A percentile compares a stretch with the other conserved stretches of the same genome.
phyloP scores from a whole-genome alignment of 2,329 filamentous ascomycete genomes.

The Pyrenochaeta sp. region DNA sequence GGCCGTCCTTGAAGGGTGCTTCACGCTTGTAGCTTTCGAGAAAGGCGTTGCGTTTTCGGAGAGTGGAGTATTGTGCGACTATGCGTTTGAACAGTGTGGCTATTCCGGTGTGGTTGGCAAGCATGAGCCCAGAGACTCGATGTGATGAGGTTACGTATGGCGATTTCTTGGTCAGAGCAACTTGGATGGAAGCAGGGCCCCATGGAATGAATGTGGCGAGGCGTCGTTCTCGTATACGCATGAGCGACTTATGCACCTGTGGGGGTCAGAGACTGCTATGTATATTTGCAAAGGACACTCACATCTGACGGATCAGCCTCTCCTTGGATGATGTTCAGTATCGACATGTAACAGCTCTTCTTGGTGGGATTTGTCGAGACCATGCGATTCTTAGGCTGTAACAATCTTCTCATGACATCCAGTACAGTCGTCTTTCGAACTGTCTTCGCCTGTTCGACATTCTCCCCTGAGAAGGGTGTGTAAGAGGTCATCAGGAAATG shows the following conservation, averaged over 20 bases:
- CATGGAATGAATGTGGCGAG: slow-evolving; percentile 97
- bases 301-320: slow-evolving; percentile 96
- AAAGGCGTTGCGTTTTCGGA: slow-evolving; percentile 96
- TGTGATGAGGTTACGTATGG: slow-evolving; percentile 95
- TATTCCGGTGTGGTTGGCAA: slow-evolving; percentile 97
- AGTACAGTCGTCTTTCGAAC: slow-evolving; percentile 97
- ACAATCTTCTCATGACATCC: slow-evolving; percentile 92
- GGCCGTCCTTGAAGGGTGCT: slow-evolving; percentile 86
- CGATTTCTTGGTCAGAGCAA: slow-evolving; percentile 93
- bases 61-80: slow-evolving; percentile 87
- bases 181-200: slow-evolving; percentile 97
- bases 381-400: slow-evolving; percentile 99
- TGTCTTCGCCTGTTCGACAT: slow-evolving; percentile 95
- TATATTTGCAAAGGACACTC: slow-evolving; percentile 17
- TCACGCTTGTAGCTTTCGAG: slow-evolving; percentile 97
- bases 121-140: slow-evolving; percentile 93
- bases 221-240: slow-evolving; percentile 92
- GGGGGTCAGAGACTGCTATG: slow-evolving; percentile 10
- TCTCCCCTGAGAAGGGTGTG: slow-evolving; percentile 95
- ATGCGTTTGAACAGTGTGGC: slow-evolving; percentile 97
- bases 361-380: slow-evolving; percentile 94
- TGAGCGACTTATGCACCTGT: slow-evolving; percentile 89
- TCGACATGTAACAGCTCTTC: slow-evolving; percentile 98
- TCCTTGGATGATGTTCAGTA: slow-evolving; percentile 98
- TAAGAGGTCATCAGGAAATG: slow-evolving; percentile 99